Percentiles rank a stretch among this genome's conserved stretches.
phyloP scores from a whole-genome alignment of 257 asterid species.

The Penstemon davidsonii region DNA sequence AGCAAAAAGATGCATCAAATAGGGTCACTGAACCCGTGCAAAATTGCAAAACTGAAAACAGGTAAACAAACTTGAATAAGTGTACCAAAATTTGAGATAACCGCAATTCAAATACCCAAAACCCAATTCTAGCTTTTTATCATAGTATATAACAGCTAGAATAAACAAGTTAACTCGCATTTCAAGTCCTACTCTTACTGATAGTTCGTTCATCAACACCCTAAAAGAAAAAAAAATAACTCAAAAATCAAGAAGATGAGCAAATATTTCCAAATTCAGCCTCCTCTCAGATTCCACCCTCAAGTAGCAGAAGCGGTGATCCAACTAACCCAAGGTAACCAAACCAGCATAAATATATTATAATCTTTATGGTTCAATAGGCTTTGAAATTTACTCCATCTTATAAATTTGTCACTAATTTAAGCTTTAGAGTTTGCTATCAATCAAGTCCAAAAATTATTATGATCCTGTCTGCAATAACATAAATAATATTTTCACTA shows the following conservation, averaged over 20 bases:
- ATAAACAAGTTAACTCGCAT: slow-evolving; percentile 12
- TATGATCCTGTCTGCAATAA: too few relatives aligned
- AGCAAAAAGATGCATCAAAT: slow-evolving; percentile 9
- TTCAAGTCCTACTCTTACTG: slow-evolving; percentile 18
- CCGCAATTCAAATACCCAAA: slow-evolving; percentile 12
- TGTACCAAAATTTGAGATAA: slow-evolving; percentile 1
- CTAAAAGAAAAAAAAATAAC: slow-evolving; percentile 19
- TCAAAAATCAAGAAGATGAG: background rate
- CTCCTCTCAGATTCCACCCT: slow-evolving; percentile 3
- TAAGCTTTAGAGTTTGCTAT: too few relatives aligned
- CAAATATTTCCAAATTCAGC: slow-evolving; percentile 13
- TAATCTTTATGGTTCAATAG: too few relatives aligned
- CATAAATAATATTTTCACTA: too few relatives aligned
- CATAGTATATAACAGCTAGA: background rate
- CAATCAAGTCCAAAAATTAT: too few relatives aligned
- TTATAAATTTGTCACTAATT: too few relatives aligned
- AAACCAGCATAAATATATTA: slow-evolving; percentile 5
- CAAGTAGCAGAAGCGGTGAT: slow-evolving; percentile 11
- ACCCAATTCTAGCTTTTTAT: slow-evolving; percentile 21
- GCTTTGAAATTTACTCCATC: too few relatives aligned
- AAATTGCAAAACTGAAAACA: slow-evolving; percentile 4
- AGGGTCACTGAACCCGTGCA: slow-evolving; percentile 2
- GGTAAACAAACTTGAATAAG: slow-evolving; percentile 13
- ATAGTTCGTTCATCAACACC: slow-evolving; percentile 16
- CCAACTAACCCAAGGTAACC: slow-evolving; percentile 21